phyloP scores from a whole-genome alignment of 2,329 filamentous ascomycete species.

The Stylonectria norvegica region DNA sequence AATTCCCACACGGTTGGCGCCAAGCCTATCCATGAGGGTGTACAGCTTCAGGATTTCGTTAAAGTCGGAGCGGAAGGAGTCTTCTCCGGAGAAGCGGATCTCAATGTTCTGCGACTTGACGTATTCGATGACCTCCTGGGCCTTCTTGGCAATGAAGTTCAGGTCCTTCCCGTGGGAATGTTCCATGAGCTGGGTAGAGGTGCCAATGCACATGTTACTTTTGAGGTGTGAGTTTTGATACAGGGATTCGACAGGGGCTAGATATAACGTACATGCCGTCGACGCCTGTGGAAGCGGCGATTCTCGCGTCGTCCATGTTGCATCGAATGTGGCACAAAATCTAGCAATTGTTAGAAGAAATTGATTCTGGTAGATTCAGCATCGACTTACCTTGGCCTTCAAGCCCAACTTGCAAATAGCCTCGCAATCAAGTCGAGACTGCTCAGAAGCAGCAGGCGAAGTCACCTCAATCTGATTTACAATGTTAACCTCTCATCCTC shows the following conservation, averaged over 20 bases:
- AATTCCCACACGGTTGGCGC: slow-evolving; percentile 83
- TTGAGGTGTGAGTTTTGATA: neutral
- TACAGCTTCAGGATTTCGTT: slow-evolving; percentile 75
- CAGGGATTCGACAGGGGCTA: too few relatives aligned
- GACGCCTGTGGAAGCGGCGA: slow-evolving; percentile 79
- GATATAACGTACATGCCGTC: slow-evolving; percentile 11
- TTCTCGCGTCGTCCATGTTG: slow-evolving; percentile 53
- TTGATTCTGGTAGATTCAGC: slow-evolving; percentile 47
- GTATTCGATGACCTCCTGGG: slow-evolving; percentile 32
- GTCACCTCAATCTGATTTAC: slow-evolving; percentile 62
- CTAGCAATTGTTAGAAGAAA: slow-evolving; percentile 31
- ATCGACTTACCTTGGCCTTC: slow-evolving; percentile 63
- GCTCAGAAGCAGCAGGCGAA: slow-evolving; percentile 78
- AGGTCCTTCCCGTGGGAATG: slow-evolving; percentile 90
- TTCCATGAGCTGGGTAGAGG: slow-evolving; percentile 76
- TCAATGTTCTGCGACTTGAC: slow-evolving; percentile 24
- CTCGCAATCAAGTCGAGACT: slow-evolving; percentile 82
- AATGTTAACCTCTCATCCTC: slow-evolving; percentile 2
- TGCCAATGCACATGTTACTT: slow-evolving; percentile 75
- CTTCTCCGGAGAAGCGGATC: slow-evolving; percentile 62
- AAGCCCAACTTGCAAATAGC: slow-evolving; percentile 92
- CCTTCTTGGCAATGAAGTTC: slow-evolving; percentile 71
- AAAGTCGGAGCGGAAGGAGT: slow-evolving; percentile 81
- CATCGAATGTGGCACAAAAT: slow-evolving; percentile 26
- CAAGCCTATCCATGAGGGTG: slow-evolving; percentile 76